These are phyloP conservation scores for Phoma herbarum DNA, from an alignment of 2,329 filamentous ascomycete genomes.

Conservation along the genomic window DNA sequence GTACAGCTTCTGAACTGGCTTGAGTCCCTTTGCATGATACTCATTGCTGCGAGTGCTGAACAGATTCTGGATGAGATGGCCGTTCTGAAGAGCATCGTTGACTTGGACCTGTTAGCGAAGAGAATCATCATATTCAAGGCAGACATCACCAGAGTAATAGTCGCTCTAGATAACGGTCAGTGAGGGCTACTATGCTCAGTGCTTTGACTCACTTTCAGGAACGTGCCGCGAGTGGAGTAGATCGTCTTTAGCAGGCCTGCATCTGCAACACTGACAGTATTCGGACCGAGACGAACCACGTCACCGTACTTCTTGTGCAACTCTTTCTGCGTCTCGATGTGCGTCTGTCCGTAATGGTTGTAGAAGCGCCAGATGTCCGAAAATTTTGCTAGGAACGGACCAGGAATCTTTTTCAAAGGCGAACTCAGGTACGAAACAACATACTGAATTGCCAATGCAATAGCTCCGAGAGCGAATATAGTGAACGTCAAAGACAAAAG, in stretches of 20 bases:
- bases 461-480: constrained; percentile 22
- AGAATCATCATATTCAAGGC: background rate
- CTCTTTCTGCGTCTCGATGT: constrained; percentile 41
- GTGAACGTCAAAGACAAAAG: constrained; percentile 26
- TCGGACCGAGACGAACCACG: constrained; percentile 42
- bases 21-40: constrained; percentile 36
- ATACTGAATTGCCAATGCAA: constrained; percentile 31
- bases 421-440: constrained; percentile 39
- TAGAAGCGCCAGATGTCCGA: constrained; percentile 44
- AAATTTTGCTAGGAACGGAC: constrained; percentile 46
- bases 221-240: constrained; percentile 45
- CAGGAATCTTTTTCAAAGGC: constrained; percentile 44
- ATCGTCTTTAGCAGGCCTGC: constrained; percentile 43
- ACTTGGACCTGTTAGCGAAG: constrained; percentile 16
- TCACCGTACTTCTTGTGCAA: constrained; percentile 44
- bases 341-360: constrained; percentile 40
- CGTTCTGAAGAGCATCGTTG: constrained; percentile 46
- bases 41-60: constrained; percentile 47
- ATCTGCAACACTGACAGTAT: constrained; percentile 43
- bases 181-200: background rate
- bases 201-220: constrained; percentile 35
- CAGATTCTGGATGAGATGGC: constrained; percentile 42
- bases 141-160: constrained; percentile 32
- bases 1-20: constrained; percentile 45
- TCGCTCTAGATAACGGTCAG: constrained; percentile 34